These are phyloP conservation scores for Exserohilum turcica DNA, from an alignment of 2,329 filamentous ascomycete genomes.

Conservation along the genomic window DNA sequence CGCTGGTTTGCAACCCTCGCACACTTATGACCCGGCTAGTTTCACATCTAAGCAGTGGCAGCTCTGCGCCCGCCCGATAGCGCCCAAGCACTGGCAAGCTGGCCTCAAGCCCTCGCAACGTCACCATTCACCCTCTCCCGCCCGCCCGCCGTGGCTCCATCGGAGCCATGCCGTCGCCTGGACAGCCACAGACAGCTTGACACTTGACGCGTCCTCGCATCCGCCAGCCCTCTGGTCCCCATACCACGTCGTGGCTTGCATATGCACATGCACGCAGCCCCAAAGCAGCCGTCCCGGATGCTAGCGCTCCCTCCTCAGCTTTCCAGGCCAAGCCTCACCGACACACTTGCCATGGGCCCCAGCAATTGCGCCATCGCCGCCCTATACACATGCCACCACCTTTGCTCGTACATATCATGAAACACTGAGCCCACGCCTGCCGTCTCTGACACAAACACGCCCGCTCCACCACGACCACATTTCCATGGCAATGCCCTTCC, in stretches of 20 bases:
- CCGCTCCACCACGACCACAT: not conserved
- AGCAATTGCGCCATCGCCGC: slow-evolving; percentile 4
- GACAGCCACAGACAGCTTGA: not conserved
- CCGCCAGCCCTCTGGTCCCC: slow-evolving; percentile 4
- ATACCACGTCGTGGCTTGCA: slow-evolving; percentile 11
- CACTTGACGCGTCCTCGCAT: slow-evolving; percentile 15
- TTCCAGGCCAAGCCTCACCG: not conserved
- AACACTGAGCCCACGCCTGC: not conserved
- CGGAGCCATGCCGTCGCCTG: slow-evolving; percentile 2
- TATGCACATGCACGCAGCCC: slow-evolving; percentile 2
- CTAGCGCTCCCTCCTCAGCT: slow-evolving; percentile 1
- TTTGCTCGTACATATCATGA: slow-evolving; percentile 1
- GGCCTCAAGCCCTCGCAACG: too few relatives aligned
- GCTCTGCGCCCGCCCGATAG: not conserved
- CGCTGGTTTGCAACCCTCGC: slow-evolving; percentile 3
- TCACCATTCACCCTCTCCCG: not conserved
- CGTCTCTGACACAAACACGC: slow-evolving; percentile 4
- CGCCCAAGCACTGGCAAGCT: not conserved
- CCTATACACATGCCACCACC: not conserved
- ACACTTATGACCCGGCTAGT: not conserved
- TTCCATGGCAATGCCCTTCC: not conserved
- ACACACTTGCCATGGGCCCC: not conserved
- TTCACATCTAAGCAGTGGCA: not conserved
- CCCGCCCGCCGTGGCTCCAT: not conserved
- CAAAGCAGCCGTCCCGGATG: not conserved